Percentiles rank a stretch among this genome's conserved stretches.
These are phyloP conservation scores for Xylaria castorea DNA, from an alignment of 495 filamentous ascomycete species.

Conservation along the genomic window DNA sequence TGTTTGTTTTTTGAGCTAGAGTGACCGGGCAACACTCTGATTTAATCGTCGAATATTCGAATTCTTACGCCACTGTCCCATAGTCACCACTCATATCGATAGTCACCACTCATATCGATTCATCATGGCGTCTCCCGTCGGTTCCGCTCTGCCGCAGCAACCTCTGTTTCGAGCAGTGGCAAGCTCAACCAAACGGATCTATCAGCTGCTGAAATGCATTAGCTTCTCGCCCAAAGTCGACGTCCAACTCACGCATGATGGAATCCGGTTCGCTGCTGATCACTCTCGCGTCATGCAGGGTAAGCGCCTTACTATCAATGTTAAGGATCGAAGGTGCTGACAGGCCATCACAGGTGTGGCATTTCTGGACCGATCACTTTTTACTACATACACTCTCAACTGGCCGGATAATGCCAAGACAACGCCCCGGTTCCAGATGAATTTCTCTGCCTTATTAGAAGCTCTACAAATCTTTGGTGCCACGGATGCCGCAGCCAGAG, in stretches of 20 bases:
- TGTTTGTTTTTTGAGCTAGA: constrained; percentile 12
- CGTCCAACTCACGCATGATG: constrained; percentile 81
- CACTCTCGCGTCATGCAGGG: constrained; percentile 86
- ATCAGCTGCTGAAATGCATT: constrained; percentile 87
- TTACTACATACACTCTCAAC: constrained; percentile 76
- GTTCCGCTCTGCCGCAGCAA: constrained; percentile 30
- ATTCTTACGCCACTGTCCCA: background rate
- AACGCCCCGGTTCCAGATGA: constrained; percentile 75
- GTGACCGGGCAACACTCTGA: constrained; percentile 9
- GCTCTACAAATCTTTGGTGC: constrained; percentile 93
- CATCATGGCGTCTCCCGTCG: constrained; percentile 20
- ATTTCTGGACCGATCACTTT: constrained; percentile 84
- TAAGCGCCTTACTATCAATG: constrained; percentile 34
- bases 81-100: background rate
- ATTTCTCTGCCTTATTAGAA: constrained; percentile 85
- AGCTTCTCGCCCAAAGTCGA: constrained; percentile 81
- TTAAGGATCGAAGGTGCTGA: constrained; percentile 13
- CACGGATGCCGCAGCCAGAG: constrained; percentile 65
- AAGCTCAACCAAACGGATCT: constrained; percentile 84
- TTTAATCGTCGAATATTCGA: constrained; percentile 1
- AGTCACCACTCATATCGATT: too few relatives aligned
- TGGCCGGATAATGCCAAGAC: constrained; percentile 46
- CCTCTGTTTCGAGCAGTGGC: constrained; percentile 84
- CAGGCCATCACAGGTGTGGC: constrained; percentile 66
- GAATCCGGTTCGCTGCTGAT: constrained; percentile 85